phyloP scores from a whole-genome alignment of 805 yeast species.

The Candida ficus region DNA sequence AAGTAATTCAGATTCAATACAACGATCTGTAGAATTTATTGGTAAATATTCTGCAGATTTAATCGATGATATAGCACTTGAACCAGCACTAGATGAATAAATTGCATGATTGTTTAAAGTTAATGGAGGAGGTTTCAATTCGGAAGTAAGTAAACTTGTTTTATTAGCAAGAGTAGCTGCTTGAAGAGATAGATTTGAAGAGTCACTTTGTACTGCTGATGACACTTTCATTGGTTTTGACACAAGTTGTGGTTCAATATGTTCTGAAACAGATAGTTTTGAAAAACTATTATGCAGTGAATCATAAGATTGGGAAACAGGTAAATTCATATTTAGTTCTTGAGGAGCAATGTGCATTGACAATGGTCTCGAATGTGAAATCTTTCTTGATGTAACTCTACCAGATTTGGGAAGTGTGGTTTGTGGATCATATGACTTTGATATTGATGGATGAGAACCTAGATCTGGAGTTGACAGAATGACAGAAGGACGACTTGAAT shows the following conservation, averaged over 20 bases:
- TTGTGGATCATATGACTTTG: too few relatives aligned
- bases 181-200: slow-evolving; percentile 1
- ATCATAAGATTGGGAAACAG: neutral
- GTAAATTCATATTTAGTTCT: neutral
- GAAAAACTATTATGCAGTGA: neutral
- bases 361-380: neutral
- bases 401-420: too few relatives aligned
- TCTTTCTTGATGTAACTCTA: neutral
- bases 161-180: slow-evolving; percentile 10
- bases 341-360: neutral
- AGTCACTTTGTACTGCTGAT: too few relatives aligned
- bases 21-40: too few relatives aligned
- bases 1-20: neutral
- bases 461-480: too few relatives aligned
- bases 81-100: slow-evolving; percentile 8
- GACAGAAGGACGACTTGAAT: too few relatives aligned
- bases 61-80: slow-evolving; percentile 15
- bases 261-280: neutral
- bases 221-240: too few relatives aligned
- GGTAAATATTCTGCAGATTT: slow-evolving; percentile 18
- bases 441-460: too few relatives aligned
- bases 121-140: slow-evolving; percentile 6
- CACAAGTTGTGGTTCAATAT: neutral
- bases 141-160: neutral
- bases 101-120: slow-evolving; percentile 9